Evolutionary conservation across 441 rosid genomes (phyloP).

Genomic region (Aleurites moluccanus): DNA sequence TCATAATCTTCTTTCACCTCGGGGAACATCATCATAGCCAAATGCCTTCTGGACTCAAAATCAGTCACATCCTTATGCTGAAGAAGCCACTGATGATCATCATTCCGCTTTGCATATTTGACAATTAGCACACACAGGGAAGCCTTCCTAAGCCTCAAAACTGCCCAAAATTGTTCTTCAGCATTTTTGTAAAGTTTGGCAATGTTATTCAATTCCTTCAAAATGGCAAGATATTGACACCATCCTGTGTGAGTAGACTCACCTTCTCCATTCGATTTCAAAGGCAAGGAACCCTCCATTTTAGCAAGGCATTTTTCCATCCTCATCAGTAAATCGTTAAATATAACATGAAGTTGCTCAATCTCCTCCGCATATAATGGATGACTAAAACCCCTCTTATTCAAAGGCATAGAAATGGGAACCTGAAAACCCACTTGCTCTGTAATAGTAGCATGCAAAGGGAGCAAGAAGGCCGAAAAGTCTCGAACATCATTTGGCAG

Average conservation of each 20-base stretch:
- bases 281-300: conserved; percentile 39
- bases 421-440: conserved; percentile 27
- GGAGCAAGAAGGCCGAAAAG: conserved; percentile 56
- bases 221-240: conserved; percentile 65
- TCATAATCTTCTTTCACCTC: conserved; percentile 79
- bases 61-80: conserved; percentile 68
- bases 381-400: conserved; percentile 31
- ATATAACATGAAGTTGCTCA: conserved; percentile 46
- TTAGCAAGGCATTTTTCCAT: conserved; percentile 61
- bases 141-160: conserved; percentile 45
- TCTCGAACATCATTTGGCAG: conserved; percentile 46
- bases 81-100: conserved; percentile 77
- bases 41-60: conserved; percentile 84
- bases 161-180: conserved; percentile 49
- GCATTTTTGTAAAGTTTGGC: conserved; percentile 54
- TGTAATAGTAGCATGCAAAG: conserved; percentile 42
- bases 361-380: conserved; percentile 42
- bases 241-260: conserved; percentile 38
- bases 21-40: conserved; percentile 84
- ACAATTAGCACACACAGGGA: conserved; percentile 56
- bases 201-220: conserved; percentile 66
- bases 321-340: conserved; percentile 38
- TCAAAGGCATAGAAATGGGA: conserved; percentile 49
- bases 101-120: conserved; percentile 58
- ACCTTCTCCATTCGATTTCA: conserved; percentile 41